These are phyloP conservation scores for Boletellus ananas DNA, from an alignment of 768 basidiomycete species.

Conservation along the genomic window DNA sequence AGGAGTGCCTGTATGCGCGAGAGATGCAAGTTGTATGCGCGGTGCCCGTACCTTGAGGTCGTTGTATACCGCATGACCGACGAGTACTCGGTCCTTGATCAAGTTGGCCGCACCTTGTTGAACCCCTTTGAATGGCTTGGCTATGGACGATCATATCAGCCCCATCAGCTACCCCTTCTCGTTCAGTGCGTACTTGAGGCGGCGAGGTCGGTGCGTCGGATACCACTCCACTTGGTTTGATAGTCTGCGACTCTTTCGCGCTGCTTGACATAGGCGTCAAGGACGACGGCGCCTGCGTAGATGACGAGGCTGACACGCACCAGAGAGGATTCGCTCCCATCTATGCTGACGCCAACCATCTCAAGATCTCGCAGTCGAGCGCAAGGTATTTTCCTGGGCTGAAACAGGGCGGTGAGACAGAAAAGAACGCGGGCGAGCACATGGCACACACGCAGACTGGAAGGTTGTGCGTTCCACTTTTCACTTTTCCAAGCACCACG, in stretches of 20 bases:
- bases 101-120: slow-evolving; percentile 76
- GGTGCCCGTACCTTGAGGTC: slow-evolving; percentile 63
- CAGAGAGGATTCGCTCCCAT: slow-evolving; percentile 76
- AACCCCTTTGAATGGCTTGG: slow-evolving; percentile 73
- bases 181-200: slow-evolving; percentile 40
- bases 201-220: slow-evolving; percentile 70
- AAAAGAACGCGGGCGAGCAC: neutral
- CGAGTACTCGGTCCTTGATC: slow-evolving; percentile 70
- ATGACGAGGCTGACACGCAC: slow-evolving; percentile 91
- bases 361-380: slow-evolving; percentile 96
- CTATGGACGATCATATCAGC: slow-evolving; percentile 35
- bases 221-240: slow-evolving; percentile 84
- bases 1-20: slow-evolving; percentile 46
- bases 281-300: slow-evolving; percentile 70
- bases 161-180: neutral
- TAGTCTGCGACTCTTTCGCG: slow-evolving; percentile 90
- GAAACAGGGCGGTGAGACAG: slow-evolving; percentile 5
- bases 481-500: slow-evolving; percentile 56
- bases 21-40: neutral
- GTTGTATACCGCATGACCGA: slow-evolving; percentile 90
- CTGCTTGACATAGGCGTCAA: slow-evolving; percentile 86
- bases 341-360: slow-evolving; percentile 92
- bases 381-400: slow-evolving; percentile 75
- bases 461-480: slow-evolving; percentile 35
- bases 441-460: slow-evolving; percentile 44